Base-by-base conservation (phyloP, 495 filamentous ascomycete species). In the Lophium mytilinum region DNA sequence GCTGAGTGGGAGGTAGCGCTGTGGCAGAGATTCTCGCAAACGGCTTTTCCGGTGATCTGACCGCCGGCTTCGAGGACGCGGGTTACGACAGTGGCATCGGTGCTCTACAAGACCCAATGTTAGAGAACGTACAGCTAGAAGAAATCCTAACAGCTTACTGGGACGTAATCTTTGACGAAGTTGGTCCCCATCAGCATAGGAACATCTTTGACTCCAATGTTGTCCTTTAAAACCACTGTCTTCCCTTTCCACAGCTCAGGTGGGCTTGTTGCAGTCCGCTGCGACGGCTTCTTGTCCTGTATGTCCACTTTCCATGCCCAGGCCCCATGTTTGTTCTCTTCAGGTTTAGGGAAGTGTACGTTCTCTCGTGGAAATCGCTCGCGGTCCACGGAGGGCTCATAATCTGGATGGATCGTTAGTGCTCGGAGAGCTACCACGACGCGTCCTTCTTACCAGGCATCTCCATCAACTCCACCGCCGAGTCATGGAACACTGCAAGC, bases 71-170 rank as follows among this genome's bases (percentile, higher is more conserved):
- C 72, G 0, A 82, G 62, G 1, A 78, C 52, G 9, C 78, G 69
- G 0, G 76, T 75, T 14, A 78, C 73, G 11, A 71, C 67, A 41
- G 60, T 69, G n/a, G 74, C 74, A 60, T 75, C 71, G 45, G 68
- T 60, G 49, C 54, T 66, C 52, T 59, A 37, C 8, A 30, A 3
- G 18, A 30, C 6, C 6, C 24, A 30, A 30, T n/a, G n/a, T n/a
- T n/a, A n/a, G n/a, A n/a, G n/a, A n/a, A n/a, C n/a, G n/a, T n/a
- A n/a, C n/a, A n/a, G n/a, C n/a, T n/a, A n/a, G n/a, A n/a, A n/a
- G n/a, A n/a, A n/a, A n/a, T n/a, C n/a, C n/a, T n/a, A 9, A 36
- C 10, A 6, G 41, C 55, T 10, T 40, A 63, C 56, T 15, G 68
- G 68, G 5, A 56, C 54, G 35, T 57, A 70, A 35, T 53, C 57